phyloP scores from a whole-genome alignment of 768 basidiomycete species.

The Gyrodon lividus region DNA sequence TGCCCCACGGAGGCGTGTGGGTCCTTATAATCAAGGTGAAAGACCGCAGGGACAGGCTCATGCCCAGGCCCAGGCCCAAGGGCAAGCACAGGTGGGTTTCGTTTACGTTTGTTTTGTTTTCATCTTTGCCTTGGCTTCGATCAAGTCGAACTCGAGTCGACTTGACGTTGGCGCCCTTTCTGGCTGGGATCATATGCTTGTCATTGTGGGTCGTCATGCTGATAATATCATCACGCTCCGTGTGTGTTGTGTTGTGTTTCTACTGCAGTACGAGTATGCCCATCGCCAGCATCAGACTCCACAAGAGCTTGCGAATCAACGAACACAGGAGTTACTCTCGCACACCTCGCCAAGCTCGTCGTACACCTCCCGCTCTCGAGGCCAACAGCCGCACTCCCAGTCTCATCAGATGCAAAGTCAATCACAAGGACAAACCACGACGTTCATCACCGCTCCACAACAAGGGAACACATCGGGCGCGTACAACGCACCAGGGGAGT shows the following conservation, averaged over 20 bases:
- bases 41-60: conserved; percentile 24
- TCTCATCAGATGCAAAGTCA: neutral
- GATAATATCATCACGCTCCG: neutral
- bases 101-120: neutral
- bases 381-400: neutral
- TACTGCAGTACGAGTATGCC: no score
- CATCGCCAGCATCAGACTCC: neutral
- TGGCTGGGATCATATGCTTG: no score
- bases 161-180: no score
- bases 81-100: conserved; percentile 3
- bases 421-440: neutral
- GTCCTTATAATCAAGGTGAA: neutral
- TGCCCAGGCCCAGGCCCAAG: conserved; percentile 1
- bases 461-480: neutral
- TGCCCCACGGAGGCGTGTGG: conserved; percentile 13
- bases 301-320: conserved; percentile 18
- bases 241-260: no score
- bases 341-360: neutral
- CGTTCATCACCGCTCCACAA: neutral
- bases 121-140: neutral
- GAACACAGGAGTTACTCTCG: conserved; percentile 26
- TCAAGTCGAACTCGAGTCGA: no score
- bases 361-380: neutral
- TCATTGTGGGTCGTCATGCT: no score
- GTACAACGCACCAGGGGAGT: neutral